These are phyloP conservation scores for Hypoxylon sp. DNA, from an alignment of 2,329 filamentous ascomycete species.

Conservation along the genomic window DNA sequence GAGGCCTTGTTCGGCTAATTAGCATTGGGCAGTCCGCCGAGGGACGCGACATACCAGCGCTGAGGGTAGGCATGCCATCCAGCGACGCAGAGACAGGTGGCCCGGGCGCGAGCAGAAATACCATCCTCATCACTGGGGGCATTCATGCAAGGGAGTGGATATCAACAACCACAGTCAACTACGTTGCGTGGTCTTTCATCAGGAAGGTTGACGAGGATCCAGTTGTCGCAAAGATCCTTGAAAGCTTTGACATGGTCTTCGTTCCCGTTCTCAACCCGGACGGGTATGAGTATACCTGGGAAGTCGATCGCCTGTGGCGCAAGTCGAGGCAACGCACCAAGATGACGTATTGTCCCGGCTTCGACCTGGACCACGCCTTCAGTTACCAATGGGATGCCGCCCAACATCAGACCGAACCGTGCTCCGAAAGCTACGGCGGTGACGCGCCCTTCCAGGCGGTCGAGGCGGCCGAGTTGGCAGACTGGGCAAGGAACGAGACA, in stretches of 20 bases:
- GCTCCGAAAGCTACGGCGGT: constrained; percentile 89
- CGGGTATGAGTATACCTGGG: constrained; percentile 94
- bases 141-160: constrained; percentile 98
- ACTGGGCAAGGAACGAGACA: constrained; percentile 85
- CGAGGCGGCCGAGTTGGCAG: constrained; percentile 77
- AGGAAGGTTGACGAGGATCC: constrained; percentile 78
- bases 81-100: constrained; percentile 46
- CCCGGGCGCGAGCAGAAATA: constrained; percentile 66
- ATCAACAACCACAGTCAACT: constrained; percentile 87
- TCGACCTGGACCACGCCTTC: constrained; percentile 90
- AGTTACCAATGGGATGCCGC: constrained; percentile 83
- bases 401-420: constrained; percentile 75
- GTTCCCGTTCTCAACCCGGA: constrained; percentile 92
- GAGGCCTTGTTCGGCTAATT: constrained; percentile 75
- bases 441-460: constrained; percentile 82
- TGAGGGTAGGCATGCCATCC: constrained; percentile 71
- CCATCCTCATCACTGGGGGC: constrained; percentile 82
- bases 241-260: constrained; percentile 87
- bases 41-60: constrained; percentile 82
- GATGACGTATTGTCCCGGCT: constrained; percentile 82
- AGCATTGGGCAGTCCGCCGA: constrained; percentile 87
- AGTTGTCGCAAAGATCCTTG: constrained; percentile 77
- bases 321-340: constrained; percentile 89
- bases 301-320: constrained; percentile 89
- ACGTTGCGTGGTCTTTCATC: constrained; percentile 87